Conservation (phyloP, 2,329 filamentous ascomycete species). For the Botryotinia convoluta region DNA sequence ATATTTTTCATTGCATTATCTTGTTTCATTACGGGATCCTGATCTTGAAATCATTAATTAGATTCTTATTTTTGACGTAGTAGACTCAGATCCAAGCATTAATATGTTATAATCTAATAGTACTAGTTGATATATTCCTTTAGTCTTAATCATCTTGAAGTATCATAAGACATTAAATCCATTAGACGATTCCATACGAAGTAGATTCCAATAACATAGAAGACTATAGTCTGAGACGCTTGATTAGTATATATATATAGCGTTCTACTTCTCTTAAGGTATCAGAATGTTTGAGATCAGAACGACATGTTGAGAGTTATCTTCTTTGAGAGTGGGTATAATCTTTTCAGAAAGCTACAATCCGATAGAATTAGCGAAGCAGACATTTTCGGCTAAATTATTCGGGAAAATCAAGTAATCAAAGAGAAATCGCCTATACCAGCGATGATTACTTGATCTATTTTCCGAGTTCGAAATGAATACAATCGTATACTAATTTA, state of each 20-base stretch:
- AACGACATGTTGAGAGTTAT: rapidly evolving
- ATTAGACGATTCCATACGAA: background rate
- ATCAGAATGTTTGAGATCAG: background rate
- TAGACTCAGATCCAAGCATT: background rate
- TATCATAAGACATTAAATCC: rapidly evolving
- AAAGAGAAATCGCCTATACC: background rate
- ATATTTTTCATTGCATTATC: background rate
- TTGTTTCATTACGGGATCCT: background rate
- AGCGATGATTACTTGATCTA: rapidly evolving
- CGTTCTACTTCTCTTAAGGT: background rate
- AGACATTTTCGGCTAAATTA: background rate
- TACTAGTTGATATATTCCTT: background rate
- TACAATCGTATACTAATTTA: background rate
- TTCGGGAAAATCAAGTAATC: background rate
- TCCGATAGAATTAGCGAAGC: background rate
- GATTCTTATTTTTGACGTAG: background rate
- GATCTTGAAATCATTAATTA: background rate
- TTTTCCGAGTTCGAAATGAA: background rate
- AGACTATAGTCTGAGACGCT: background rate
- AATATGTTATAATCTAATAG: background rate
- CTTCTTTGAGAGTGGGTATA: background rate
- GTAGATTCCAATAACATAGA: background rate
- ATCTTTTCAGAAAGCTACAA: background rate
- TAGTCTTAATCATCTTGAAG: background rate
- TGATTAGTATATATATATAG: background rate